Percentiles rank a stretch among this genome's conserved stretches.
phyloP scores from a whole-genome alignment of 106 monocot species.

The Allium cepa region DNA sequence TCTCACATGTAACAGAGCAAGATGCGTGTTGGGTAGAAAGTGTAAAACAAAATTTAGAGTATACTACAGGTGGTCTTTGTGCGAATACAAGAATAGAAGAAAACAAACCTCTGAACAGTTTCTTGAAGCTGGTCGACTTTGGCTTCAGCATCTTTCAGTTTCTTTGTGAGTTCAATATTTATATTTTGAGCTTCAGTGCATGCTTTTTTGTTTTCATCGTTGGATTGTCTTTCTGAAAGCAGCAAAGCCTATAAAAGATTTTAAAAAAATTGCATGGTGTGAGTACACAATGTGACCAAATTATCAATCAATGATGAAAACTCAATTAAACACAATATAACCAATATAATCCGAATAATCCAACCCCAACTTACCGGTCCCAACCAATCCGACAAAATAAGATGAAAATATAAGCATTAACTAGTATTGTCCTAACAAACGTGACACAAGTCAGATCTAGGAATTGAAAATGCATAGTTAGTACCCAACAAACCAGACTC shows the following conservation, averaged over 20 bases:
- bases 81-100: slow-evolving; percentile 1
- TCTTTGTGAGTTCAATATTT: slow-evolving; percentile 61
- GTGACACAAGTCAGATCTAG: too few relatives aligned
- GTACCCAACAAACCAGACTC: too few relatives aligned
- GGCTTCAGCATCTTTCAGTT: slow-evolving; percentile 57
- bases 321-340: background rate
- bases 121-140: slow-evolving; percentile 88
- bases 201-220: slow-evolving; percentile 41
- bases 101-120: slow-evolving; percentile 58
- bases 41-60: too few relatives aligned
- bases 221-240: slow-evolving; percentile 40
- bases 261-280: background rate
- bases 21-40: too few relatives aligned
- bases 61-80: background rate
- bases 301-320: background rate
- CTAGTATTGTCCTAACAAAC: too few relatives aligned
- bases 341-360: too few relatives aligned
- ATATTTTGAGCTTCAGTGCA: slow-evolving; percentile 45
- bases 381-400: too few relatives aligned
- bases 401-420: too few relatives aligned
- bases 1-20: too few relatives aligned
- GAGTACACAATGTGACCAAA: background rate
- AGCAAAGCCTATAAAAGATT: slow-evolving; percentile 48
- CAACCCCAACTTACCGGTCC: too few relatives aligned
- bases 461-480: too few relatives aligned